A percentile compares a stretch with the other conserved stretches of the same genome.
These are phyloP conservation scores for Silene conica DNA, from an alignment of 148 eudicot genomes.

Conservation along the genomic window DNA sequence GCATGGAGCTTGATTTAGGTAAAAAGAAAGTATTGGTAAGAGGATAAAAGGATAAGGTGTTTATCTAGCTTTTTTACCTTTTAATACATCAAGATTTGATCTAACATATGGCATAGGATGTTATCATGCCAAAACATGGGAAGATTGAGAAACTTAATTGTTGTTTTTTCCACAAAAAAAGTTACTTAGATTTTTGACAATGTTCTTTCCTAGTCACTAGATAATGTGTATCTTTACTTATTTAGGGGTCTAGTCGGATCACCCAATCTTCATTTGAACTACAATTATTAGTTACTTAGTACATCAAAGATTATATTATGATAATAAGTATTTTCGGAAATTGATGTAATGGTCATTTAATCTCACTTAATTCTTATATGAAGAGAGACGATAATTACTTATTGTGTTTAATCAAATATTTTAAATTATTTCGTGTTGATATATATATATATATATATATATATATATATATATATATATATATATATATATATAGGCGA, in stretches of 20 bases:
- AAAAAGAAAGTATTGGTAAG: conserved; percentile 4
- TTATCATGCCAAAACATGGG: background rate
- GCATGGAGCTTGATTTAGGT: background rate
- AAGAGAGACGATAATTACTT: background rate
- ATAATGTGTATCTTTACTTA: background rate
- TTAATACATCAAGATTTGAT: no score
- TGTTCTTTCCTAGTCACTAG: background rate
- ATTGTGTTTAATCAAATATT: background rate
- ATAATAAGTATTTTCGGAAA: background rate
- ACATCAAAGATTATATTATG: no score
- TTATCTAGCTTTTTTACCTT: no score
- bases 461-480: no score
- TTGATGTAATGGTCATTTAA: no score
- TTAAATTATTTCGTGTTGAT: background rate
- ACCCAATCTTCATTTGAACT: background rate
- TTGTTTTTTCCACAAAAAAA: no score
- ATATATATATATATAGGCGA: background rate
- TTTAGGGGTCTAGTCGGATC: background rate
- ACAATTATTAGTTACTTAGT: no score
- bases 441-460: no score
- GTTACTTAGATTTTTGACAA: background rate
- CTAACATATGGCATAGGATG: no score
- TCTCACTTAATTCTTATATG: background rate
- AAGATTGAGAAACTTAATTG: background rate
- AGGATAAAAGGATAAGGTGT: conserved; percentile 14